Evolutionary conservation across 2,329 filamentous ascomycete genomes (phyloP), one percentile per base, ranked within the genome.

Genomic region (Nothomitra cinnamomea): DNA sequence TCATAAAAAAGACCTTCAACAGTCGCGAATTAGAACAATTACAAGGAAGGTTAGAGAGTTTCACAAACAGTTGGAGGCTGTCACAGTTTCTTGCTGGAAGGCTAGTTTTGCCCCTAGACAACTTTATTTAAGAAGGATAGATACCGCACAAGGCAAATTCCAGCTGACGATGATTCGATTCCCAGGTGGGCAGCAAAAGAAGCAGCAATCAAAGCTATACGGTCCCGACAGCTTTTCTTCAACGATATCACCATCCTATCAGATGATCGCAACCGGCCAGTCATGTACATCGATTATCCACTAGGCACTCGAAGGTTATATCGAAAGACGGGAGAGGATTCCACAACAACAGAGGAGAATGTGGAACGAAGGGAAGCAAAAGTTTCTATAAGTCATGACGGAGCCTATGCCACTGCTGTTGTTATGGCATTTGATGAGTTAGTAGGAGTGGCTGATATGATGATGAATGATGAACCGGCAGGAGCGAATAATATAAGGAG

Each of bases 1-100:
- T 64, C 53, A 36, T 63, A 50, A 52, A 53, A 25, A 58, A 56
- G n/a, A 48, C 64, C 8, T 56, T 65, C 25, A 62, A 53, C 21
- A n/a, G 24, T 13, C 24, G 7, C 17, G 40, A 53, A 17, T 10
- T 25, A 24, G n/a, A 28, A 38, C 38, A 32, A 32, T 3, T 47
- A 25, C 21, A 25, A 24, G 3, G 22, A 51, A 10, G 47, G 38
- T 36, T 53, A 47, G 2, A 35, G 25, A 10, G 45, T 19, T 24
- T 17, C 19, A 35, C 24, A 35, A 49, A 43, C 8, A 48, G 55
- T 32, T 32, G 45, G 22, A 10, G 4, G 15, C 48, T 59, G 28
- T 52, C 54, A 32, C 54, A 52, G 12, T 54, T 52, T 43, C 21
- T 59, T 3, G 57, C 57, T 38, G 57, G 57, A 55, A 60, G 57